Percentiles rank a stretch among this genome's conserved stretches.
phyloP scores from a whole-genome alignment of 2,329 filamentous ascomycete genomes.

The Colletotrichum lentis region DNA sequence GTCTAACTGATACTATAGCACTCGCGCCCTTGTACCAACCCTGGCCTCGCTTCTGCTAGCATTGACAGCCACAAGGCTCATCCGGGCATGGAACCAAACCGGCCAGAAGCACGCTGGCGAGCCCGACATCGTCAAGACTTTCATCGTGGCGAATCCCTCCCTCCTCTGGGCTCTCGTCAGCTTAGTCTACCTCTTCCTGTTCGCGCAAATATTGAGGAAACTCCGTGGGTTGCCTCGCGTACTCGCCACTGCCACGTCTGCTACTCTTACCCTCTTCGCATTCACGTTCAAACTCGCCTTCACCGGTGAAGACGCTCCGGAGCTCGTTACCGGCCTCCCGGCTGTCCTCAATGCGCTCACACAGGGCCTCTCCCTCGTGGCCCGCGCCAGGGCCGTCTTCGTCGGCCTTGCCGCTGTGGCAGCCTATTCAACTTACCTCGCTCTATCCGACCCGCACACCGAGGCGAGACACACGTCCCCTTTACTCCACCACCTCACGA shows the following conservation, averaged over 20 bases:
- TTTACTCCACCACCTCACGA: constrained; percentile 73
- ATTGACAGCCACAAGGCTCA: constrained; percentile 70
- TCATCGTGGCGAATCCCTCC: constrained; percentile 69
- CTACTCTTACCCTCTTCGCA: constrained; percentile 60
- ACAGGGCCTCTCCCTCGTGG: constrained; percentile 56
- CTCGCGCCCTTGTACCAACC: neutral
- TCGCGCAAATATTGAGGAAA: constrained; percentile 53
- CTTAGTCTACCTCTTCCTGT: constrained; percentile 71
- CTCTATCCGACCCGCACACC: constrained; percentile 41
- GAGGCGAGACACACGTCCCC: constrained; percentile 44
- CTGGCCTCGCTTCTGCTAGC: constrained; percentile 49
- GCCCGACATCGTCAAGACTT: constrained; percentile 80
- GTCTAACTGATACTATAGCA: constrained; percentile 11
- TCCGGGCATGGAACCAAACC: constrained; percentile 92
- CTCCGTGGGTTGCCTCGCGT: constrained; percentile 54
- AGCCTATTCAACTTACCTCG: constrained; percentile 51
- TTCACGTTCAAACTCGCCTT: constrained; percentile 91
- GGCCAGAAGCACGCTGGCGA: constrained; percentile 95
- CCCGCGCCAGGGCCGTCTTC: constrained; percentile 61
- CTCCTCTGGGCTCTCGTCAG: constrained; percentile 79
- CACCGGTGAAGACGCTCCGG: constrained; percentile 85
- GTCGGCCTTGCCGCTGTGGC: constrained; percentile 54
- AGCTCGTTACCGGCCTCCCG: constrained; percentile 68
- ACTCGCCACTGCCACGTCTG: constrained; percentile 52
- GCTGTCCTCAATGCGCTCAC: constrained; percentile 52